A percentile compares a stretch with the other conserved stretches of the same genome.
Evolutionary conservation across 768 basidiomycete species (phyloP).

Genomic region (Brasilioporus rufonigricans): DNA sequence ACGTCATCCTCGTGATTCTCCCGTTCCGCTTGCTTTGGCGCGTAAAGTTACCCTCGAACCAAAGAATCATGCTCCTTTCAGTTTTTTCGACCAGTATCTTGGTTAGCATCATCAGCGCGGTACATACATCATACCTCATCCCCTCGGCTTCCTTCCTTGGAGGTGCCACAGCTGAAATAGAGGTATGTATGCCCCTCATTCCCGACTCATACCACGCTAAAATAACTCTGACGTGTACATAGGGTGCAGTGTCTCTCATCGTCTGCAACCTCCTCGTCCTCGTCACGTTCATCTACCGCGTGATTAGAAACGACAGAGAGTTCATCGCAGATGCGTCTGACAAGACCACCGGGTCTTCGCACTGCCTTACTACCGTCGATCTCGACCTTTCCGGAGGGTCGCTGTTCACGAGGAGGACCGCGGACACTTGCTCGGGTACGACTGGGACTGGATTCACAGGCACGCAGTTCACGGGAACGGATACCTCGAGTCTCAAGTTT

Average conservation of each 20-base stretch:
- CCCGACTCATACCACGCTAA: neutral
- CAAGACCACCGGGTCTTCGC: slow-evolving; percentile 3
- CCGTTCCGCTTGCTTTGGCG: slow-evolving; percentile 46
- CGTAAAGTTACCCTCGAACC: slow-evolving; percentile 39
- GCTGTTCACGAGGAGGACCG: neutral
- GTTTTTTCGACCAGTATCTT: slow-evolving; percentile 56
- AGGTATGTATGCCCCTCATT: slow-evolving; percentile 30
- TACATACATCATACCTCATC: slow-evolving; percentile 44
- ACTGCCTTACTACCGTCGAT: slow-evolving; percentile 27
- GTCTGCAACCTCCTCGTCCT: slow-evolving; percentile 43
- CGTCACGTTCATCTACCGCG: slow-evolving; percentile 34
- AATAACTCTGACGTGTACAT: neutral
- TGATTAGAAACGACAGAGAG: slow-evolving; percentile 8
- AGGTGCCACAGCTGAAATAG: slow-evolving; percentile 38
- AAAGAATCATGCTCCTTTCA: slow-evolving; percentile 38
- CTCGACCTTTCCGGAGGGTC: slow-evolving; percentile 15
- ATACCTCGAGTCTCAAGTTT: slow-evolving; percentile 3
- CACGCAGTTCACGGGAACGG: neutral
- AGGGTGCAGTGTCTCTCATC: slow-evolving; percentile 39
- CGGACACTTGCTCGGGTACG: neutral
- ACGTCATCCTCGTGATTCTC: slow-evolving; percentile 42
- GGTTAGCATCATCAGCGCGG: slow-evolving; percentile 43
- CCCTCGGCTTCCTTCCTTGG: slow-evolving; percentile 14
- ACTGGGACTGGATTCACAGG: neutral
- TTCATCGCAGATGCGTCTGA: too few relatives aligned